Percentiles rank a stretch among this genome's conserved stretches.
phyloP scores from a whole-genome alignment of 106 monocot species.

The Hemerocallis citrina region DNA sequence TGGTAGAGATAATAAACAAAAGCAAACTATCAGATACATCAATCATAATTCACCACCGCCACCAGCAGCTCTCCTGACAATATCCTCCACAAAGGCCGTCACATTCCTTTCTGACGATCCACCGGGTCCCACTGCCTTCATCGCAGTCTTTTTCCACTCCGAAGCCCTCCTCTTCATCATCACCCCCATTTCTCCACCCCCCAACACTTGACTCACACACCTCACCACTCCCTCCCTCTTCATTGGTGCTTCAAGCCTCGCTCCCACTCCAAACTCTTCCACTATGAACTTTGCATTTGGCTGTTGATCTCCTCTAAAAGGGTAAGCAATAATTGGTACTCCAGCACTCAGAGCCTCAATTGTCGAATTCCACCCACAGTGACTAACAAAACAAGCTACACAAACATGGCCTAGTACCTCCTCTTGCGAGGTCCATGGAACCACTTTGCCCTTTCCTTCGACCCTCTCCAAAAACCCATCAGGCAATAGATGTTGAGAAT shows the following conservation, averaged over 20 bases:
- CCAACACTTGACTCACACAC: constrained; percentile 28
- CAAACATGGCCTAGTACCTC: constrained; percentile 32
- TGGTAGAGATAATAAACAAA: too few relatives aligned
- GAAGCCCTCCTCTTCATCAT: constrained; percentile 12
- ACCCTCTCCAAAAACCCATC: constrained; percentile 34
- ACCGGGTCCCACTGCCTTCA: constrained; percentile 9
- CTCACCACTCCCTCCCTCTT: constrained; percentile 16
- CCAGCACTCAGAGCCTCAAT: constrained; percentile 48
- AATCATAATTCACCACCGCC: too few relatives aligned
- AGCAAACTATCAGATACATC: too few relatives aligned
- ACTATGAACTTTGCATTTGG: constrained; percentile 51
- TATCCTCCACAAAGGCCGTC: constrained; percentile 21
- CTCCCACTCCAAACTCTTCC: constrained; percentile 38
- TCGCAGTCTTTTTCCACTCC: constrained; percentile 23
- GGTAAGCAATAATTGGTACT: constrained; percentile 49
- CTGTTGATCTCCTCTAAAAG: constrained; percentile 49
- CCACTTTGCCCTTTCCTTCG: constrained; percentile 23
- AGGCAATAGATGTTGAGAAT: constrained; percentile 23
- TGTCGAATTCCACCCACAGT: constrained; percentile 80
- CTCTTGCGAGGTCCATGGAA: constrained; percentile 64
- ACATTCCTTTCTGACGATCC: constrained; percentile 37
- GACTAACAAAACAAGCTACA: constrained; percentile 50
- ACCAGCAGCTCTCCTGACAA: neutral
- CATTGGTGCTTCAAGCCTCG: constrained; percentile 15
- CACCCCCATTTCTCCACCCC: constrained; percentile 17